These are phyloP conservation scores for Dalbergia oliveri DNA, from an alignment of 306 rosid species.

Conservation along the genomic window DNA sequence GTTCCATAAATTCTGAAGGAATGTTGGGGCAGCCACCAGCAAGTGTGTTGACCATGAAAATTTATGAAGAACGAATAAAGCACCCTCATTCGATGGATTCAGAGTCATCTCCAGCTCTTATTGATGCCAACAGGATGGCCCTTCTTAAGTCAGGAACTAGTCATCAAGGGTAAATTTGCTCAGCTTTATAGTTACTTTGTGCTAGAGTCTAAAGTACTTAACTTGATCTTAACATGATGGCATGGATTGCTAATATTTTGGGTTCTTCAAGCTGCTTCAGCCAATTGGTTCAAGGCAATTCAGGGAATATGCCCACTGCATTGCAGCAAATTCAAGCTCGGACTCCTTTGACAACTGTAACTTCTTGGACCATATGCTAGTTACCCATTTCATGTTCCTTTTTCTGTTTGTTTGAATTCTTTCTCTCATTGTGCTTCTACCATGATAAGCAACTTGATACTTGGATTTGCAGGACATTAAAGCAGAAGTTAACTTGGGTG, in stretches of 20 bases:
- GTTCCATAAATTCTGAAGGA: slow-evolving; percentile 84
- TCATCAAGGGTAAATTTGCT: slow-evolving; percentile 76
- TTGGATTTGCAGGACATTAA: slow-evolving; percentile 73
- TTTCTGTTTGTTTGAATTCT: slow-evolving; percentile 30
- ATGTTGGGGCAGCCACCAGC: slow-evolving; percentile 84
- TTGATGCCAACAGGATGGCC: slow-evolving; percentile 79
- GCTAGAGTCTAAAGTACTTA: slow-evolving; percentile 10
- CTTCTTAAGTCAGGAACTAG: slow-evolving; percentile 74
- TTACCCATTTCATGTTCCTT: slow-evolving; percentile 18
- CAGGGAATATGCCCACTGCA: slow-evolving; percentile 76
- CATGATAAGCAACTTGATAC: slow-evolving; percentile 48
- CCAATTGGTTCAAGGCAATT: slow-evolving; percentile 78
- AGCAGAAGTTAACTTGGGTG: slow-evolving; percentile 70
- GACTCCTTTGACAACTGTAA: slow-evolving; percentile 69
- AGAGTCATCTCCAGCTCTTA: slow-evolving; percentile 72
- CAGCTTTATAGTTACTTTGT: slow-evolving; percentile 27
- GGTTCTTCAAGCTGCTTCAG: slow-evolving; percentile 58
- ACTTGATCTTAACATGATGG: slow-evolving; percentile 22
- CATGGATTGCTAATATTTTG: slow-evolving; percentile 37
- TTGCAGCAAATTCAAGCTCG: slow-evolving; percentile 82
- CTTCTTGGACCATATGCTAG: slow-evolving; percentile 45
- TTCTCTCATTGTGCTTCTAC: slow-evolving; percentile 12
- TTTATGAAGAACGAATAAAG: slow-evolving; percentile 88
- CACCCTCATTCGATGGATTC: slow-evolving; percentile 81
- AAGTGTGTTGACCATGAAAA: slow-evolving; percentile 80